These are phyloP conservation scores for Aspergillus indologenus DNA, from an alignment of 495 filamentous ascomycete genomes.

Conservation along the genomic window DNA sequence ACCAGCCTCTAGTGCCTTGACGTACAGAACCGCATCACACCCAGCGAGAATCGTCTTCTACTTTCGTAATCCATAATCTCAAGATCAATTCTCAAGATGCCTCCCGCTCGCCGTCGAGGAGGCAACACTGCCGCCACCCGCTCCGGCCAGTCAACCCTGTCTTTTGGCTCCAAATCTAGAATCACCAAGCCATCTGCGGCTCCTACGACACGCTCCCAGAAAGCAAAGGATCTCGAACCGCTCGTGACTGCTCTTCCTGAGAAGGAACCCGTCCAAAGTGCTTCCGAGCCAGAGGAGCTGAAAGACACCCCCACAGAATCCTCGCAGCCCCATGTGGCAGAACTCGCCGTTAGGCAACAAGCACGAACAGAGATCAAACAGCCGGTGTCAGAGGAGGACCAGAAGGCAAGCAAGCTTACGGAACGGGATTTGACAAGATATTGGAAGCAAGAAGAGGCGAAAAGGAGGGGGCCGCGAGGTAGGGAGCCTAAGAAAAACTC, in stretches of 20 bases:
- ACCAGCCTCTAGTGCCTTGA: not conserved
- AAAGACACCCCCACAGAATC: conserved; percentile 21
- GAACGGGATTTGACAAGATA: conserved; percentile 65
- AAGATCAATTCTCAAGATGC: conserved; percentile 50
- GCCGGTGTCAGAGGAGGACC: conserved; percentile 48
- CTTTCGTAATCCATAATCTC: not conserved
- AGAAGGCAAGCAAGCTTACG: conserved; percentile 56
- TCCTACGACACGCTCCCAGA: conserved; percentile 40
- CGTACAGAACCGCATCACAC: not conserved
- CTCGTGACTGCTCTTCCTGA: conserved; percentile 30
- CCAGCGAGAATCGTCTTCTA: not conserved
- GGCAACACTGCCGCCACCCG: conserved; percentile 35
- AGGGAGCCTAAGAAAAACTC: conserved; percentile 7
- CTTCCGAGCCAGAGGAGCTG: conserved; percentile 27
- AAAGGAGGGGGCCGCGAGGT: conserved; percentile 53
- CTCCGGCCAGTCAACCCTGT: conserved; percentile 64
- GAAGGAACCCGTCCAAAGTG: conserved; percentile 27
- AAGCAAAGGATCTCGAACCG: conserved; percentile 47
- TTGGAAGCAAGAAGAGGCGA: conserved; percentile 65
- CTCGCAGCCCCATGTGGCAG: conserved; percentile 43
- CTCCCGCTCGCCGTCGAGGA: conserved; percentile 61
- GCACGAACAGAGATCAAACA: conserved; percentile 39
- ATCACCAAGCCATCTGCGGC: conserved; percentile 66
- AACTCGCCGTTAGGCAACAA: conserved; percentile 46
- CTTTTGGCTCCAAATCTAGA: conserved; percentile 64